These are phyloP conservation scores for Nakaseomyces delphensis DNA, from an alignment of 1,139 yeast genomes.

Conservation along the genomic window DNA sequence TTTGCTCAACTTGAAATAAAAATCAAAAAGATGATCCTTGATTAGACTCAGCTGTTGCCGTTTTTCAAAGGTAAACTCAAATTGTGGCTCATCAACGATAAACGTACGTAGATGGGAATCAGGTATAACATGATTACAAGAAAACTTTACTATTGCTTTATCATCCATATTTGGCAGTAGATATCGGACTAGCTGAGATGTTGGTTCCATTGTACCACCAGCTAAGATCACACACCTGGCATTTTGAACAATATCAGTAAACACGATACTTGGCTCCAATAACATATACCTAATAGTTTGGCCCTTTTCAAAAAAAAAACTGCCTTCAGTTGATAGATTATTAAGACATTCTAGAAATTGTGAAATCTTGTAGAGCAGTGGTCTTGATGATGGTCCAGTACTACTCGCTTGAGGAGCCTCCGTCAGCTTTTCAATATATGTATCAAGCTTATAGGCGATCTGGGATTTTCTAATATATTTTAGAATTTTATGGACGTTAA, in stretches of 20 bases:
- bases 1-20: slow-evolving; percentile 38
- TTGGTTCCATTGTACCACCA: slow-evolving; percentile 97
- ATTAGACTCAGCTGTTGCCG: slow-evolving; percentile 45
- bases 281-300: slow-evolving; percentile 55
- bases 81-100: slow-evolving; percentile 38
- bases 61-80: slow-evolving; percentile 64
- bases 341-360: slow-evolving; percentile 57
- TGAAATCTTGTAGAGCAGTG: slow-evolving; percentile 58
- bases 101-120: slow-evolving; percentile 55
- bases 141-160: slow-evolving; percentile 43
- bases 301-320: slow-evolving; percentile 49
- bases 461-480: slow-evolving; percentile 58
- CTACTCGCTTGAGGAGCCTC: slow-evolving; percentile 18
- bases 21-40: slow-evolving; percentile 41
- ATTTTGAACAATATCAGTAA: slow-evolving; percentile 55
- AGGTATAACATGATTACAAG: slow-evolving; percentile 84
- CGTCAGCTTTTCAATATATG: slow-evolving; percentile 42
- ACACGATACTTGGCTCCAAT: slow-evolving; percentile 70
- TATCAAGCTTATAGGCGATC: slow-evolving; percentile 77
- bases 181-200: slow-evolving; percentile 54
- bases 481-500: slow-evolving; percentile 64
- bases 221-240: slow-evolving; percentile 71
- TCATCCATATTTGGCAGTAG: slow-evolving; percentile 54
- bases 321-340: slow-evolving; percentile 76
- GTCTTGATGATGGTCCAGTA: slow-evolving; percentile 29